Conservation (phyloP, 176 grass and related monocot genomes). For the Oryza glaberrima region DNA sequence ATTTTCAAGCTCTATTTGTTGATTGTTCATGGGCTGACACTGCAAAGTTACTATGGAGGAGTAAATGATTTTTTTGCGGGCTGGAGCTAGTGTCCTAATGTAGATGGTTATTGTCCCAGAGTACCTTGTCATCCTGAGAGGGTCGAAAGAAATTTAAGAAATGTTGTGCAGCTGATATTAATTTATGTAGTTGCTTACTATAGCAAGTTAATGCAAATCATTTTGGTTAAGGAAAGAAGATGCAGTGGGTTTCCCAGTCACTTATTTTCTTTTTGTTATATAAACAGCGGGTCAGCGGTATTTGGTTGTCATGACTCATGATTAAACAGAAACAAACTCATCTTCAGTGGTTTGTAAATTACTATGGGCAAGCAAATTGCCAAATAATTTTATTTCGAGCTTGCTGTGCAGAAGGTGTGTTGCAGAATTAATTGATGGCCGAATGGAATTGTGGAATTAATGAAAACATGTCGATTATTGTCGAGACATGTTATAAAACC, state of each 20-base stretch:
- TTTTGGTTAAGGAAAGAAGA: conserved; percentile 12
- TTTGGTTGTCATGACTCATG: conserved; percentile 21
- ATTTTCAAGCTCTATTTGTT: conserved; percentile 17
- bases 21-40: neutral
- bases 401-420: neutral
- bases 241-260: neutral
- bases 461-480: neutral
- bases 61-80: conserved; percentile 6
- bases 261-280: neutral
- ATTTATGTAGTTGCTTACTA: conserved; percentile 27
- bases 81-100: neutral
- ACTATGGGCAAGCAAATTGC: neutral
- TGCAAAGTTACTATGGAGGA: neutral
- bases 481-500: neutral
- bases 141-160: neutral
- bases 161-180: conserved; percentile 21
- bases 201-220: conserved; percentile 12
- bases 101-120: conserved; percentile 28
- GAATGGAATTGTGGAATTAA: neutral
- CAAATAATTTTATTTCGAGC: neutral
- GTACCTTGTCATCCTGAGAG: conserved; percentile 15
- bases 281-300: neutral
- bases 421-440: neutral
- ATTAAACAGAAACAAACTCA: neutral
- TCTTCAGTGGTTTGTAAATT: conserved; percentile 8